Evolutionary conservation across 192 early-diverging fungal genomes (phyloP), one percentile per base, ranked within the genome.

Genomic region (Dispira simplex): DNA sequence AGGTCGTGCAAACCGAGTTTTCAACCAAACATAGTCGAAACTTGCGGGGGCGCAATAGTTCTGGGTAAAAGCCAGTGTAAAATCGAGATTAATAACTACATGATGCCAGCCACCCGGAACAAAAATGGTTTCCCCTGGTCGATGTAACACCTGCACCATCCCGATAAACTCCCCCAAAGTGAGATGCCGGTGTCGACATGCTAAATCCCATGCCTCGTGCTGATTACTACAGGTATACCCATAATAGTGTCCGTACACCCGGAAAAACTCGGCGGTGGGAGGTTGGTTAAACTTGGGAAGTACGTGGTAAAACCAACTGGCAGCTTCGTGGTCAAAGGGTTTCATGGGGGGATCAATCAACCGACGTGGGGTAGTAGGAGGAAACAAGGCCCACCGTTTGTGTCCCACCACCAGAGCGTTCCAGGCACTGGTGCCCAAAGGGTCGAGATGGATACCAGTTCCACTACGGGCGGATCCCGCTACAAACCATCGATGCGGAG

Each of bases 31-130:
- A 21, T 64, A 64, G 44, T 90, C 89, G 43, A 85, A 73, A 55
- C 82, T 83, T 12, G 82, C 78, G 8, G 70, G 71, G 0, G 83
- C 84, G 53, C 84, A 86, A 64, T 83, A 89, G 66, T 91, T 90
- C 64, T 91, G 89, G 12, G 89, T 91, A 20, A 90, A 78, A 3
- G 88, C 89, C 25, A 90, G 77, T 1, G 84, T 84, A 51, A 85
- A 86, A 64, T 88, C 81, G 23, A 88, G 67, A 68, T 90, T 90
- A 71, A 90, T 85, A 4, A 90, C 88, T 13, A 88, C 80, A 70
- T 88, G 88, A 11, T 74, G 71, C 89, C 89, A 90, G 0, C 86
- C 89, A 39, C 85, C 84, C 16, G 89, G 89, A 0, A 91, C 87
- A 73, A 86, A 89, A 46, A 91, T 81, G 21, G 82, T 89, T 70